Evolutionary conservation across 768 basidiomycete genomes (phyloP).

Genomic region (Mycena belliarum): DNA sequence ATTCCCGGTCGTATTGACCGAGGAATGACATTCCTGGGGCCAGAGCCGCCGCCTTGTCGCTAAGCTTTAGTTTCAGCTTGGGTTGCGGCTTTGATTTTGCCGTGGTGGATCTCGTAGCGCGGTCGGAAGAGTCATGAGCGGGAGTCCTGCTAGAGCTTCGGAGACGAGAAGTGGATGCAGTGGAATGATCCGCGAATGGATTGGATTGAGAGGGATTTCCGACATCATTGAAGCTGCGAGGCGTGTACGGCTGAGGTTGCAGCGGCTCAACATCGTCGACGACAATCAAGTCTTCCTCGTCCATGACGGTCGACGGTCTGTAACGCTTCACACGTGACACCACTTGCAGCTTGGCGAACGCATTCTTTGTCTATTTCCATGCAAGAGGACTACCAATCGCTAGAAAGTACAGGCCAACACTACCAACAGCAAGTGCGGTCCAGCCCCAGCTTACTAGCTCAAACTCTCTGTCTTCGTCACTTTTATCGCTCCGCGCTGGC

Average conservation of each 20-base stretch:
- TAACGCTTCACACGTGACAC: not conserved
- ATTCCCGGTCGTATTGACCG: slow-evolving; percentile 89
- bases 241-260: not conserved
- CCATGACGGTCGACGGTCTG: slow-evolving; percentile 2
- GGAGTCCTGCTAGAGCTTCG: slow-evolving; percentile 18
- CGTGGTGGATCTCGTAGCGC: slow-evolving; percentile 58
- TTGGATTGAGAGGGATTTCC: slow-evolving; percentile 1
- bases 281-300: slow-evolving; percentile 24
- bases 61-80: slow-evolving; percentile 86
- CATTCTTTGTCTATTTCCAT: no score
- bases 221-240: not conserved
- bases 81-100: slow-evolving; percentile 56
- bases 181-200: slow-evolving; percentile 13
- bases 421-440: slow-evolving; percentile 45
- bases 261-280: slow-evolving; percentile 24
- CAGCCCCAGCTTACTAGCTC: slow-evolving; percentile 56
- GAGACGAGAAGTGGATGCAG: slow-evolving; percentile 18
- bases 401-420: slow-evolving; percentile 35
- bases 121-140: slow-evolving; percentile 42
- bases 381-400: not conserved
- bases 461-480: slow-evolving; percentile 48
- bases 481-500: slow-evolving; percentile 20
- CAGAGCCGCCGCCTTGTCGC: slow-evolving; percentile 78
- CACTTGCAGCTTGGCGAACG: not conserved
- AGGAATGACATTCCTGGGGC: slow-evolving; percentile 87